phyloP scores from a whole-genome alignment of 176 grass and related monocot genomes.

The Triticum monococcum region DNA sequence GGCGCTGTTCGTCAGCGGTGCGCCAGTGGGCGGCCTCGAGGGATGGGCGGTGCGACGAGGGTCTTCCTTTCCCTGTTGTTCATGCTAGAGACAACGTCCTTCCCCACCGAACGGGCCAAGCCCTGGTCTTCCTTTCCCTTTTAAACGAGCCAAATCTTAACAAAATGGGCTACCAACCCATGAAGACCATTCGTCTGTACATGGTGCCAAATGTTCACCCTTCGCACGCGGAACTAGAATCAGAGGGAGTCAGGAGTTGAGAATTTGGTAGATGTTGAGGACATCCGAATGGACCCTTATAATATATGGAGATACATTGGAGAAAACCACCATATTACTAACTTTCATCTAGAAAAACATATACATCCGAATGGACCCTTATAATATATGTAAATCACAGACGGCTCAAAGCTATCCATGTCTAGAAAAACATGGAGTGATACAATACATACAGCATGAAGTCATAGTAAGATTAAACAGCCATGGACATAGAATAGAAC shows the following conservation, averaged over 20 bases:
- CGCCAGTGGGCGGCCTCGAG: background rate
- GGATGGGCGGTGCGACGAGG: background rate
- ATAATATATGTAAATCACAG: background rate
- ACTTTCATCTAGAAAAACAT: background rate
- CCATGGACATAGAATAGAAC: slow-evolving; percentile 32
- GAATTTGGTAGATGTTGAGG: background rate
- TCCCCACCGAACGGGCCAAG: background rate
- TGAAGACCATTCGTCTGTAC: background rate
- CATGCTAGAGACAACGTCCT: background rate
- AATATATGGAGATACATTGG: background rate
- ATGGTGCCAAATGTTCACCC: background rate
- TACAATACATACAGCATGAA: background rate
- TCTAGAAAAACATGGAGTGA: slow-evolving; percentile 13
- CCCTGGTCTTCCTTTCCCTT: background rate
- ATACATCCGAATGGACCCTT: too few relatives aligned
- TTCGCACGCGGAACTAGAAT: background rate
- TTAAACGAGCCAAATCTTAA: background rate
- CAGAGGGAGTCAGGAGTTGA: background rate
- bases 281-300: background rate
- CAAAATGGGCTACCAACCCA: background rate
- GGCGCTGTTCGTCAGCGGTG: background rate
- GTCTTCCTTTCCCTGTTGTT: background rate
- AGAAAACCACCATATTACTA: background rate
- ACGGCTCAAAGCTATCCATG: background rate
- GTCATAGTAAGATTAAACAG: background rate